phyloP scores from a whole-genome alignment of 345 rosid species.

The Isatis tinctoria region DNA sequence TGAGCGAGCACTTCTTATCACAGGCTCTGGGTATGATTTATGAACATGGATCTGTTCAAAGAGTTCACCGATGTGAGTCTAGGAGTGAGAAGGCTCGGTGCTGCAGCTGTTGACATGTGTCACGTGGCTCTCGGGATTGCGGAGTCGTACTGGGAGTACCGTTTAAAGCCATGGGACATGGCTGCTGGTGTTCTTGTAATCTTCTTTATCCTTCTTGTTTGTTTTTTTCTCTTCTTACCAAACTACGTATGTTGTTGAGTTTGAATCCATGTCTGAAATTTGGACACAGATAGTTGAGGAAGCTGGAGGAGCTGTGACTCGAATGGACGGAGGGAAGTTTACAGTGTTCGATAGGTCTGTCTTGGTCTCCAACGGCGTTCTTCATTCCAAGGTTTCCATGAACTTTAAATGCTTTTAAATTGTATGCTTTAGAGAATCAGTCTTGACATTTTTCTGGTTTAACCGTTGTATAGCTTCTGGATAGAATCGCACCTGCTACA shows the following conservation, averaged over 20 bases:
- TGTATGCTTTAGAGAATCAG: background rate
- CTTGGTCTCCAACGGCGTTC: slow-evolving; percentile 79
- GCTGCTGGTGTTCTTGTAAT: slow-evolving; percentile 97
- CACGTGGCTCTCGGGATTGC: slow-evolving; percentile 92
- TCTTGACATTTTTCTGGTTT: background rate
- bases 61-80: slow-evolving; percentile 89
- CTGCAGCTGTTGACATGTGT: slow-evolving; percentile 99
- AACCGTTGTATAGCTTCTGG: slow-evolving; percentile 63
- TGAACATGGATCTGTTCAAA: slow-evolving; percentile 87
- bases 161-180: slow-evolving; percentile 99
- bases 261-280: background rate
- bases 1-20: slow-evolving; percentile 87
- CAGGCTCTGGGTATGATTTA: slow-evolving; percentile 98
- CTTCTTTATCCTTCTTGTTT: background rate
- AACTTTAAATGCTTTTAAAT: background rate
- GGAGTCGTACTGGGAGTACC: slow-evolving; percentile 94
- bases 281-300: slow-evolving; percentile 83
- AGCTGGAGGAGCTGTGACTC: slow-evolving; percentile 82
- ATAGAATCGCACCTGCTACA: slow-evolving; percentile 72
- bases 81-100: slow-evolving; percentile 95
- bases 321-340: slow-evolving; percentile 91
- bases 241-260: slow-evolving; percentile 9
- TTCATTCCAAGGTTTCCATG: slow-evolving; percentile 72
- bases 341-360: slow-evolving; percentile 87
- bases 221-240: background rate